phyloP scores from a whole-genome alignment of 306 rosid genomes.

The Chamaecrista fasciculata region DNA sequence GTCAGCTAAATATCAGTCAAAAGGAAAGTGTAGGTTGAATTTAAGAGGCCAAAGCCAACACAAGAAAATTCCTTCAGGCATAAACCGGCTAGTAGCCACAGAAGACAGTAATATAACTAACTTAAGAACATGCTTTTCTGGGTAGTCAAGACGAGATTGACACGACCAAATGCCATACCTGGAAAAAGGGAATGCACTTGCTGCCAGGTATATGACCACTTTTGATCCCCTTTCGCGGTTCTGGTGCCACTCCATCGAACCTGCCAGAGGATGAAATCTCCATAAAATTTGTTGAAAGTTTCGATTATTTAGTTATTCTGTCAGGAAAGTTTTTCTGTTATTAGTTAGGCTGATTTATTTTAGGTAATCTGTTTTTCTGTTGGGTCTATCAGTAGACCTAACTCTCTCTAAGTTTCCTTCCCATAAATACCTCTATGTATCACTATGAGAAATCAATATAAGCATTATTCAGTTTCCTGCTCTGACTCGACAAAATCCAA shows the following conservation, averaged over 20 bases:
- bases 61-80: neutral
- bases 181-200: slow-evolving; percentile 75
- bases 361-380: too few species aligned
- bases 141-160: neutral
- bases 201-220: slow-evolving; percentile 94
- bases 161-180: slow-evolving; percentile 43
- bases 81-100: slow-evolving; percentile 1
- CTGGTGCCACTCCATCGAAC: slow-evolving; percentile 72
- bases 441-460: too few species aligned
- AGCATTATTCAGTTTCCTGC: too few species aligned
- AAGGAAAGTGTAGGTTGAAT: neutral
- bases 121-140: slow-evolving; percentile 1
- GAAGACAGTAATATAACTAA: neutral
- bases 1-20: neutral
- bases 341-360: too few species aligned
- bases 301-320: too few species aligned
- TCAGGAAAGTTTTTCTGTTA: too few species aligned
- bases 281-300: neutral
- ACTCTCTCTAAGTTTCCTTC: too few species aligned
- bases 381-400: too few species aligned
- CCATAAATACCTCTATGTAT: too few species aligned
- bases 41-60: neutral
- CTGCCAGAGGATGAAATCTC: slow-evolving; percentile 47
- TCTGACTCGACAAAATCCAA: too few species aligned
- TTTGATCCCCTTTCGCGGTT: slow-evolving; percentile 85